These are phyloP conservation scores for Fistulifera pelliculosa DNA, from an alignment of 108 stramenopile species.

Conservation along the genomic window DNA sequence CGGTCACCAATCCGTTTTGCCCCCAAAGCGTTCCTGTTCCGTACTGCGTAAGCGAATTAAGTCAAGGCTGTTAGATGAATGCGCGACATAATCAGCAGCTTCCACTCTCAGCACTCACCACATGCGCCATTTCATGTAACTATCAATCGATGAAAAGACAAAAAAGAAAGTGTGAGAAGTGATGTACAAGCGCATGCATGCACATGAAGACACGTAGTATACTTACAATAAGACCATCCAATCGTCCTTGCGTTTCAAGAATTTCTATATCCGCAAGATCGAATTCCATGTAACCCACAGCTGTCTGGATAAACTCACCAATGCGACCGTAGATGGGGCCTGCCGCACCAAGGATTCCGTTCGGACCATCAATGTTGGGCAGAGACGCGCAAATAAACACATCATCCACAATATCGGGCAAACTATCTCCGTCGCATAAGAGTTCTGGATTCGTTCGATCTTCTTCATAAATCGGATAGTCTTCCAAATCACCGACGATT, in stretches of 20 bases:
- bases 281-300: no score
- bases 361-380: background rate
- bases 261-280: no score
- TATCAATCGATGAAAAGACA: no score
- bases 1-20: constrained; percentile 3
- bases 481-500: background rate
- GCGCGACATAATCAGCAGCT: no score
- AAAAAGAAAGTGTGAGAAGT: no score
- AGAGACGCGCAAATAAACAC: background rate
- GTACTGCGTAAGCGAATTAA: no score
- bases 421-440: background rate
- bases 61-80: no score
- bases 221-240: no score
- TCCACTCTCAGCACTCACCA: no score
- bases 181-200: no score
- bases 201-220: no score
- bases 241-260: no score
- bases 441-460: background rate
- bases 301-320: background rate
- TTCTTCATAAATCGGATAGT: background rate
- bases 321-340: background rate
- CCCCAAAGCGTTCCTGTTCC: constrained; percentile 30
- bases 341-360: background rate
- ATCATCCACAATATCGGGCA: background rate
- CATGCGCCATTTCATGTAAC: constrained; percentile 37